phyloP scores from a whole-genome alignment of 2,329 filamentous ascomycete species.

The Elsinoe australis region DNA sequence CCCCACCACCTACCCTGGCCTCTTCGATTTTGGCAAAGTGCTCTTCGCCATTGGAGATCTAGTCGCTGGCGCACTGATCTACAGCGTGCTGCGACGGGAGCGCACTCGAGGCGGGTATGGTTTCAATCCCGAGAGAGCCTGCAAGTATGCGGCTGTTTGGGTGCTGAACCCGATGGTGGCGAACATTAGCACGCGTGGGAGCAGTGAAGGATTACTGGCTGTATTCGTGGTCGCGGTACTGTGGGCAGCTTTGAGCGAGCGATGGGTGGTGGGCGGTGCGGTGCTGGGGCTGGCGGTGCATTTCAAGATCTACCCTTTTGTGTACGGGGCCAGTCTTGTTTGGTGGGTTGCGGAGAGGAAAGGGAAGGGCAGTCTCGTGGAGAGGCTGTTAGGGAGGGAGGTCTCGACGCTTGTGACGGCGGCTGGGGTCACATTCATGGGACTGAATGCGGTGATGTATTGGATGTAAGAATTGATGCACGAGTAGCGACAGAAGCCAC shows the following conservation, averaged over 20 bases:
- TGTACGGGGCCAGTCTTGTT: conserved; percentile 75
- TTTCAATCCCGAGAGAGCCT: conserved; percentile 45
- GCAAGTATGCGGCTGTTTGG: conserved; percentile 81
- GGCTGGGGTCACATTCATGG: conserved; percentile 53
- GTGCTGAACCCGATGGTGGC: conserved; percentile 97
- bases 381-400: conserved; percentile 5
- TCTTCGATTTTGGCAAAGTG: conserved; percentile 80
- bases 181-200: conserved; percentile 88
- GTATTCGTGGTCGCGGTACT: conserved; percentile 75
- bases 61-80: conserved; percentile 72
- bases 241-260: conserved; percentile 65
- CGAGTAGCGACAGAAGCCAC: not conserved
- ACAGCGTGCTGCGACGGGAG: conserved; percentile 42
- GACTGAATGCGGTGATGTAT: conserved; percentile 74
- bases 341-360: conserved; percentile 62
- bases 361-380: conserved; percentile 29
- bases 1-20: conserved; percentile 61
- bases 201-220: conserved; percentile 82
- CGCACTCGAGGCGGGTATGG: conserved; percentile 36
- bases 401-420: not conserved
- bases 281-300: conserved; percentile 80
- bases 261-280: conserved; percentile 59
- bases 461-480: conserved; percentile 46
- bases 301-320: conserved; percentile 98
- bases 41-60: conserved; percentile 80